Conservation (phyloP, 306 rosid genomes). For the Sindora glabra region DNA sequence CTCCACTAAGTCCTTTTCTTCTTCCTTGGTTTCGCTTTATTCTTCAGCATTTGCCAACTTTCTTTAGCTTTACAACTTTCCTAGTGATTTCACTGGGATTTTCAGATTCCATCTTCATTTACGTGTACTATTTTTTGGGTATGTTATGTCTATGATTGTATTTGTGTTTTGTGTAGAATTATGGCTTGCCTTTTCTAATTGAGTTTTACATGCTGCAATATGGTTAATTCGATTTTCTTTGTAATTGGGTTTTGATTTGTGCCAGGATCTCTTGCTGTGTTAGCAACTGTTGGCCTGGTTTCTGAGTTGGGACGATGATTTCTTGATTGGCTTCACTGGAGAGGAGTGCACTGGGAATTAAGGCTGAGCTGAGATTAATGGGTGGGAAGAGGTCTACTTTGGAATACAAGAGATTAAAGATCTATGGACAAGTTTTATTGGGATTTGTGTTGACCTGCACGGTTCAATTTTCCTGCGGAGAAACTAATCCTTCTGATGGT, state of each 20-base stretch:
- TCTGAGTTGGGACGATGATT: constrained; percentile 36
- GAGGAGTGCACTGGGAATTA: constrained; percentile 19
- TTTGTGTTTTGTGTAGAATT: constrained; percentile 7
- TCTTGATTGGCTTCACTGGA: constrained; percentile 21
- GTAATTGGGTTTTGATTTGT: constrained; percentile 13
- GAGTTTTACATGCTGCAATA: neutral
- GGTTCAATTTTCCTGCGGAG: constrained; percentile 48
- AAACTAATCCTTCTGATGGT: constrained; percentile 71
- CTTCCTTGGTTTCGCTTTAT: constrained; percentile 13
- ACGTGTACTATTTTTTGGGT: neutral
- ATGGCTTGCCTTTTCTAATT: neutral
- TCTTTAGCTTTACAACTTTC: constrained; percentile 19
- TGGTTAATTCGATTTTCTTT: constrained; percentile 9
- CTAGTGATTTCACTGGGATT: constrained; percentile 23
- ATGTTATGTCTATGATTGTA: neutral
- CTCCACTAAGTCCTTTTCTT: constrained; percentile 2
- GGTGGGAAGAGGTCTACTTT: constrained; percentile 51
- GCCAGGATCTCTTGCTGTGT: constrained; percentile 21
- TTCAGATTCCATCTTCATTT: constrained; percentile 13
- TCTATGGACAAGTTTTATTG: constrained; percentile 30
- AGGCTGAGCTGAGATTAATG: constrained; percentile 39
- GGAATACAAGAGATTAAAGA: constrained; percentile 33
- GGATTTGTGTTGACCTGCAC: constrained; percentile 43
- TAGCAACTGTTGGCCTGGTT: constrained; percentile 6
- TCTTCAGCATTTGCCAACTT: constrained; percentile 41